Percentiles rank a stretch among this genome's conserved stretches.
Conservation (phyloP, 495 filamentous ascomycete species). For the Tricharina praecox region DNA sequence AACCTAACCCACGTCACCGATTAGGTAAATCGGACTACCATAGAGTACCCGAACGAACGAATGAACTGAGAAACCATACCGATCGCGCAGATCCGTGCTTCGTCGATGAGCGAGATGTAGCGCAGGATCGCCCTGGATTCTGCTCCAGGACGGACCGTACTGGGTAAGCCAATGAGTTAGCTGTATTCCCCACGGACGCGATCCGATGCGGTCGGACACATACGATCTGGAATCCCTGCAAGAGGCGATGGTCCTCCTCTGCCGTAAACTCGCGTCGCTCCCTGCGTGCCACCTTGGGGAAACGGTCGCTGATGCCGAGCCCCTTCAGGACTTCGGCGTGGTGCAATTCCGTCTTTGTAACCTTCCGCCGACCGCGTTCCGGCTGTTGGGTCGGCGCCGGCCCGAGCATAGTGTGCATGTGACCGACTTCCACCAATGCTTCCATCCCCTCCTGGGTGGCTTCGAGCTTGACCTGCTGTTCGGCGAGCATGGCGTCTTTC, state of each 20-base stretch:
- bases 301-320: slow-evolving; percentile 17
- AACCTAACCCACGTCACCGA: slow-evolving; percentile 16
- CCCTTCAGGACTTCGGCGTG: slow-evolving; percentile 24
- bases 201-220: slow-evolving; percentile 8
- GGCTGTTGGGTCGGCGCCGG: too few species aligned
- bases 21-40: slow-evolving; percentile 1
- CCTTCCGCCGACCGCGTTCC: too few species aligned
- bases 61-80: slow-evolving; percentile 15
- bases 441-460: not conserved
- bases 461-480: not conserved
- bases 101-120: slow-evolving; percentile 22
- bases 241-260: slow-evolving; percentile 23
- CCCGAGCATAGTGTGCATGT: too few species aligned
- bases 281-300: slow-evolving; percentile 24
- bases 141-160: slow-evolving; percentile 27
- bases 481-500: not conserved
- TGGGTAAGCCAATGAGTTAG: slow-evolving; percentile 7
- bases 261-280: slow-evolving; percentile 24
- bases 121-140: slow-evolving; percentile 22
- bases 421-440: too few species aligned
- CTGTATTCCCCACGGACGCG: not conserved
- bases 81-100: slow-evolving; percentile 26
- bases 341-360: slow-evolving; percentile 23
- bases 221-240: slow-evolving; percentile 25
- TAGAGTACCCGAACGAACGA: not conserved